Evolutionary conservation across 352 stramenopile species (phyloP).

Genomic region (Globisporangium lucens): DNA sequence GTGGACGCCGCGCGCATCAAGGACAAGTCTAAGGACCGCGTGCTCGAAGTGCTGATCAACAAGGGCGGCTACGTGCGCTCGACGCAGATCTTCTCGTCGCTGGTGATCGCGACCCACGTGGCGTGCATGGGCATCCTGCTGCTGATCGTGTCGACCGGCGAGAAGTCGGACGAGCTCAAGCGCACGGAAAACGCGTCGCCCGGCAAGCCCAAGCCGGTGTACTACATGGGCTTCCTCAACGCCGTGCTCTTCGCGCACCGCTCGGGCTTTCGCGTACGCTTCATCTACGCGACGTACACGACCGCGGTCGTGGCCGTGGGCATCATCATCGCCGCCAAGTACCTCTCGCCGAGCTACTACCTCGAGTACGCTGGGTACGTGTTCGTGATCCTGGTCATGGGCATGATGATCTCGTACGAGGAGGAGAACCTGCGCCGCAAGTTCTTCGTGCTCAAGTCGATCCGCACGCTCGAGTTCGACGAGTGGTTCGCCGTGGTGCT

Average conservation of each 20-base stretch:
- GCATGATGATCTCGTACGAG: conserved; percentile 86
- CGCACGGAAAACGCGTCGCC: conserved; percentile 20
- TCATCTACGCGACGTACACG: conserved; percentile 76
- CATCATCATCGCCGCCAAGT: conserved; percentile 63
- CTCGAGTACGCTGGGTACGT: conserved; percentile 72
- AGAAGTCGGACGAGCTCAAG: conserved; percentile 27
- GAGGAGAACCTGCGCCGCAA: conserved; percentile 71
- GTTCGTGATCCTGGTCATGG: conserved; percentile 60
- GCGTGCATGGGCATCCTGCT: conserved; percentile 71
- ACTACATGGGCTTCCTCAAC: conserved; percentile 85
- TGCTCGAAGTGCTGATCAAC: conserved; percentile 59
- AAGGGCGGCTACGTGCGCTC: conserved; percentile 81
- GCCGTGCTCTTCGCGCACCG: conserved; percentile 73
- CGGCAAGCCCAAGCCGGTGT: conserved; percentile 66
- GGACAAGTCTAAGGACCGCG: conserved; percentile 45
- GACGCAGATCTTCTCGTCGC: conserved; percentile 68
- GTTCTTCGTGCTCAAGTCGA: conserved; percentile 83
- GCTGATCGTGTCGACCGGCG: conserved; percentile 51
- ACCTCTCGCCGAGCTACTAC: conserved; percentile 51
- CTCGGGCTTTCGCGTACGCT: conserved; percentile 74
- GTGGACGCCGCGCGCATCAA: conserved; percentile 45
- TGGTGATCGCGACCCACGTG: conserved; percentile 70
- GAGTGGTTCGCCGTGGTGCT: conserved; percentile 77
- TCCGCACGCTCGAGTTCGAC: conserved; percentile 78
- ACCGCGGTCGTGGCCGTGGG: conserved; percentile 59